Base-by-base conservation (phyloP, 106 monocot genomes). In the Posidonia australis region DNA sequence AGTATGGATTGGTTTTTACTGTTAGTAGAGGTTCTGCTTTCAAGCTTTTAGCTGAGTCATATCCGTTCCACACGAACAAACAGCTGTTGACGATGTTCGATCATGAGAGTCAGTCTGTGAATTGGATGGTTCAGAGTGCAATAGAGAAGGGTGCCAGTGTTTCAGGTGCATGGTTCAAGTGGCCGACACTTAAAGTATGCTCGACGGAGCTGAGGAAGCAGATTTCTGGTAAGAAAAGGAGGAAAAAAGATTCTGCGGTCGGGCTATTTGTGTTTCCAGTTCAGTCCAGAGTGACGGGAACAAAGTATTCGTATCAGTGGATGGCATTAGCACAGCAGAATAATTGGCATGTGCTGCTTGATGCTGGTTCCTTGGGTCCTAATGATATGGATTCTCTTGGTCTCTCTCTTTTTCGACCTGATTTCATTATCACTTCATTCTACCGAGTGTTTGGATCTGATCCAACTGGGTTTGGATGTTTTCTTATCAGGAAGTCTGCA, bases 291-390 rank as follows among this genome's bases (percentile, higher is more conserved):
- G 94, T 96, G 19, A 86, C 86, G 0, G 90, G 94, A 3, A 72
- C 84, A 0, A 90, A 90, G 78, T 96, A 96, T 51, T 89, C 94
- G 0, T 96, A 96, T 62, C 84, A 96, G 68, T 96, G 94, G 94
- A 96, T 96, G 94, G 90, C 94, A 7, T 64, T 96, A 75, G 94
- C 90, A 2, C 94, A 94, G 70, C 83, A 94, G 80, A 86, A 94
- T 54, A 84, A 84, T 66, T 94, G 94, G 94, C 94, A 94, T 76
- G 90, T 94, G 6, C 70, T 94, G 80, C 86, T 94, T 13, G 94
- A 94, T 78, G 94, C 94, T 2, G 94, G 94, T 9, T 81, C 94
- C 14, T 78, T 94, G 71, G 94, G 94, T 60, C 94, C 94, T 1
- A 89, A 90, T 55, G 94, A 94, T 57, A 94, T 94, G 94, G 89